Evolutionary conservation across 2,329 filamentous ascomycete genomes (phyloP), one percentile per base, ranked within the genome.

Genomic region (Pestalotiopsis sp.): DNA sequence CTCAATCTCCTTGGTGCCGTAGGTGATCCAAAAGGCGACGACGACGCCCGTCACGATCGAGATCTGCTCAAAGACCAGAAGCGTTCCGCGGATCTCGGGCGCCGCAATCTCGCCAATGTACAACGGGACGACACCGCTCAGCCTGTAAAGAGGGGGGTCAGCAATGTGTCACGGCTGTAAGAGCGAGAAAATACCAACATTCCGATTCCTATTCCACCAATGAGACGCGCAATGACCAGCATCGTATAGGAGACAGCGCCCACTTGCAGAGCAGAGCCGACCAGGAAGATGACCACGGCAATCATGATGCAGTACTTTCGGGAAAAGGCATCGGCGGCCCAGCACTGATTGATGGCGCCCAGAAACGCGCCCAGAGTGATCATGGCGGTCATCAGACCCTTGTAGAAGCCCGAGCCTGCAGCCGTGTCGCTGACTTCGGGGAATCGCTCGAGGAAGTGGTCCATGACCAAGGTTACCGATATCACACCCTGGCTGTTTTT

Each of bases 291-390:
- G 31, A 78, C 76, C 1, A 84, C 83, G 57, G 84, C 85, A 56
- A 86, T 77, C 64, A 87, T 75, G 66, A 88, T 85, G 5, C 84
- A 82, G 66, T 84, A 83, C 72, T 88, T 88, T 25, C 87, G 82
- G 9, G 84, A 86, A 57, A 85, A 73, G 38, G 80, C 81, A 70
- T 88, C 86, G 5, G 86, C 85, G 11, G 88, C 76, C 72, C 85
- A 85, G 1, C 86, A 86, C 57, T 82, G 84, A 74, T 84, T 83
- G 38, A 89, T 75, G 3, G 83, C 82, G 12, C 64, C 64, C 36
- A 88, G 73, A 84, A 86, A 88, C 52, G 87, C 87, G 52, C 87
- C 87, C 2, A 90, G 80, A 73, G 87, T 84, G 25, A 89, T 81
- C 73, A 86, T 83, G 3, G 80, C 73, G 2, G 77, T 79, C 75